These are phyloP conservation scores for Aspergillus nomiae DNA, from an alignment of 2,329 filamentous ascomycete species.

Conservation along the genomic window DNA sequence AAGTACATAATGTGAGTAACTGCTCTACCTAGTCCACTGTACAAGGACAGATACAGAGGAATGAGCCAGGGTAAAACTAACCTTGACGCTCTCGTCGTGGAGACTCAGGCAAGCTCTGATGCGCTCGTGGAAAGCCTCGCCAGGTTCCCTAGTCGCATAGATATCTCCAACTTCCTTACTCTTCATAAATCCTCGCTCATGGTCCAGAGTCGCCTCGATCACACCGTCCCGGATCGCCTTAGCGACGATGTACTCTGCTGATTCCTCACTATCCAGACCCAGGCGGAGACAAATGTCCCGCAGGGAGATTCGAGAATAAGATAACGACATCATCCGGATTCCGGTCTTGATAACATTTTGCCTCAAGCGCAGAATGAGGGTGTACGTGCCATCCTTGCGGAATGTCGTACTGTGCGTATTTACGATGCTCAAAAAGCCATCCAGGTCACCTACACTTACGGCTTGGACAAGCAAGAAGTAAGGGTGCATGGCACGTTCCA, in stretches of 20 bases:
- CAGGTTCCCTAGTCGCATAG: conserved; percentile 92
- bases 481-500: conserved; percentile 85
- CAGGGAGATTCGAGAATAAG: conserved; percentile 94
- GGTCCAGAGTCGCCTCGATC: conserved; percentile 91
- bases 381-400: conserved; percentile 92
- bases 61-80: conserved; percentile 43
- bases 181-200: conserved; percentile 97
- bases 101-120: conserved; percentile 88
- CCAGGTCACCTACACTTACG: conserved; percentile 92
- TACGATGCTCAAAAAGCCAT: conserved; percentile 87
- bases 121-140: conserved; percentile 96
- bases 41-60: neutral
- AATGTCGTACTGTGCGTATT: conserved; percentile 80
- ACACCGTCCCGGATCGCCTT: conserved; percentile 98
- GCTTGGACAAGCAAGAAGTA: conserved; percentile 95
- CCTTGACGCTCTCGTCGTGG: conserved; percentile 98
- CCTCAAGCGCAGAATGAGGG: conserved; percentile 86
- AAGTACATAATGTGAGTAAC: conserved; percentile 28
- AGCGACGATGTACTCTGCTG: conserved; percentile 97
- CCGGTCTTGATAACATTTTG: conserved; percentile 99
- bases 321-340: conserved; percentile 98
- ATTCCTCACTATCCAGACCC: conserved; percentile 92
- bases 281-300: conserved; percentile 96
- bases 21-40: neutral
- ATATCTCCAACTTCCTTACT: conserved; percentile 96